Conservation (phyloP, 2,329 filamentous ascomycete genomes). For the Colletotrichum coccodes region DNA sequence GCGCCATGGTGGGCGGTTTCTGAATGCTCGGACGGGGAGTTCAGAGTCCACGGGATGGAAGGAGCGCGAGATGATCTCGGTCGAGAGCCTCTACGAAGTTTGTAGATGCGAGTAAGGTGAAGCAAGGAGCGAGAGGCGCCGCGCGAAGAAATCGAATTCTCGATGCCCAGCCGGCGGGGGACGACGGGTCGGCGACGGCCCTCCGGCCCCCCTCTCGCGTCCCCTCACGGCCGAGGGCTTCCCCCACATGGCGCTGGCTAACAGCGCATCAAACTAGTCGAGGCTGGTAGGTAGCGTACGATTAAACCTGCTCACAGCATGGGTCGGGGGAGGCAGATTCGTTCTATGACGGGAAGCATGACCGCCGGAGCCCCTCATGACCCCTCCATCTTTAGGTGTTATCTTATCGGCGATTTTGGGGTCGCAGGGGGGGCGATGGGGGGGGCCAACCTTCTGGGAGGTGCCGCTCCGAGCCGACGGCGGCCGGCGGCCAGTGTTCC, state of each 20-base stretch:
- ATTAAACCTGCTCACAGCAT: background rate
- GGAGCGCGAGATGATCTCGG: too few species aligned
- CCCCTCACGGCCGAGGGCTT: background rate
- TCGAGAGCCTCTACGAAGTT: too few species aligned
- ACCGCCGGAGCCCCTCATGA: background rate
- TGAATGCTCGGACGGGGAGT: too few species aligned
- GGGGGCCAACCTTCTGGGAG: background rate
- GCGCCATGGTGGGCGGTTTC: constrained; percentile 23
- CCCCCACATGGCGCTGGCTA: background rate
- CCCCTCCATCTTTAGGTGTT: constrained; percentile 1
- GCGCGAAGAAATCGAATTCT: background rate
- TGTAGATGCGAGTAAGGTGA: background rate
- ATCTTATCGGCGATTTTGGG: background rate
- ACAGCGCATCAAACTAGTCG: background rate
- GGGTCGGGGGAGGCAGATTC: background rate
- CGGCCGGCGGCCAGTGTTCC: constrained; percentile 21
- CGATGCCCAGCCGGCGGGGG: constrained; percentile 15
- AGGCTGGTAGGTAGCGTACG: background rate
- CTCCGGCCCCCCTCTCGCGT: constrained; percentile 1
- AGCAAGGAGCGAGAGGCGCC: background rate
- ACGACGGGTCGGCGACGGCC: constrained; percentile 4
- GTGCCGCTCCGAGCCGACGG: constrained; percentile 23
- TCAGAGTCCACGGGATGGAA: background rate
- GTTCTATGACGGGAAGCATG: background rate
- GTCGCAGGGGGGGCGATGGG: background rate